Evolutionary conservation across 2,329 filamentous ascomycete species (phyloP), one percentile per base, ranked within the genome.

Genomic region (Tetracladium maxilliforme): DNA sequence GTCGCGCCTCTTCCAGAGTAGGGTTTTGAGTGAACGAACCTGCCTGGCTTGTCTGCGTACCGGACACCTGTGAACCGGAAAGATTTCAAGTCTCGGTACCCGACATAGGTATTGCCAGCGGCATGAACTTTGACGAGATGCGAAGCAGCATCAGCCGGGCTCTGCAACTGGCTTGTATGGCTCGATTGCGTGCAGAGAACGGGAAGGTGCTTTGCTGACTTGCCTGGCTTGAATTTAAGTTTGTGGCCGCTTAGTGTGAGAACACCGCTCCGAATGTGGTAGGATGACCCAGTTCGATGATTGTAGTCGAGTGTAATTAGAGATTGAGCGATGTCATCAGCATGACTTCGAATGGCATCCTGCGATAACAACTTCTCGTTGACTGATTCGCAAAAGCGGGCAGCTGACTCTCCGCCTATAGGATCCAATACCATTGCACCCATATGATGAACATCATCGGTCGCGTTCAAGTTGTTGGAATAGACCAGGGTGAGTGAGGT

Each of bases 381-480:
- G 23, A 66, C 32, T 2, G 50, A 41, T 8, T 43, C 42, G 33
- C 62, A 67, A n/a, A 56, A 58, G 17, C 47, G 39, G 1, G 42
- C 40, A 14, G 51, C 59, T 23, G 47, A 41, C 11, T 41, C 36
- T 19, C 47, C 44, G 6, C 43, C 35, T 24, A 54, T 41, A 4
- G 53, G 42, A 27, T 61, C 61, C 21, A 66, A 42, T 6, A 66
- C 40, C 21, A 66, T 52, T 4, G 61, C 61, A 8, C 60, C 54
- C 11, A 61, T 44, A 35, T 66, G 62, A 32, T 65, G 64, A 14
- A 39, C 45, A 41, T 65, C 58, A 31, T 68, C 61, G 0, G 58
- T 57, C 6, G 44, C 48, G 36, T 68, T 68, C 14, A 66, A 44
- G 20, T 65, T 65, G 41, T 66, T 67, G 36, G 65, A 61, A 30